A percentile compares a stretch with the other conserved stretches of the same genome.
Evolutionary conservation across 352 stramenopile species (phyloP).

Genomic region (Saprolegnia parasitica): DNA sequence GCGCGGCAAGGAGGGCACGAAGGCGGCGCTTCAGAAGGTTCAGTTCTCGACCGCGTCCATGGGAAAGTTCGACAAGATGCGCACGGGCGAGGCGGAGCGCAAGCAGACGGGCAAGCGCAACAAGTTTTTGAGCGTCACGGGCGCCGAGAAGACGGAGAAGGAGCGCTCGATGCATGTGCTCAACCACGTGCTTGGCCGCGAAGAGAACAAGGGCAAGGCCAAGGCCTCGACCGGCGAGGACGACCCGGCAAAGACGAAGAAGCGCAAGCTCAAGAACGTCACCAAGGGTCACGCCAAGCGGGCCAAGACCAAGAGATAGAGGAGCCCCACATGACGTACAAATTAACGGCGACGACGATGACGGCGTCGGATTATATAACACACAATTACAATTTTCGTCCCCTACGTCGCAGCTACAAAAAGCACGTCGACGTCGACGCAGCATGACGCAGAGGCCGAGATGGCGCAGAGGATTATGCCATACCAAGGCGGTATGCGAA

Average conservation of each 20-base stretch:
- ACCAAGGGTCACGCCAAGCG: slow-evolving; percentile 55
- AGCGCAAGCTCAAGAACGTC: slow-evolving; percentile 60
- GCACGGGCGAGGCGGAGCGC: slow-evolving; percentile 86
- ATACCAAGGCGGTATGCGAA: no score
- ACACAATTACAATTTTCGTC: slow-evolving; percentile 7
- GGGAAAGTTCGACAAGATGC: slow-evolving; percentile 93
- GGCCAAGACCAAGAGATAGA: slow-evolving; percentile 34
- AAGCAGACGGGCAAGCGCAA: slow-evolving; percentile 84
- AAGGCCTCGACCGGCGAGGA: slow-evolving; percentile 54
- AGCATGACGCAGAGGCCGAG: no score
- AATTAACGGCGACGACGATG: slow-evolving; percentile 19
- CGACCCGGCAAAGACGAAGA: slow-evolving; percentile 39
- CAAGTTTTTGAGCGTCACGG: slow-evolving; percentile 69
- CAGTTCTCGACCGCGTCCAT: slow-evolving; percentile 91
- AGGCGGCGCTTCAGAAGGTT: slow-evolving; percentile 84
- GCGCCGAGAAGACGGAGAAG: slow-evolving; percentile 69
- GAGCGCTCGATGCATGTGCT: slow-evolving; percentile 75
- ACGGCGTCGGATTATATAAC: slow-evolving; percentile 23
- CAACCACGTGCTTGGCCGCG: slow-evolving; percentile 63
- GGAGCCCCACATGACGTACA: slow-evolving; percentile 58
- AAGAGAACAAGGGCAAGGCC: slow-evolving; percentile 74
- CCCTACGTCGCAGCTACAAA: no score
- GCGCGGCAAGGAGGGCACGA: slow-evolving; percentile 86
- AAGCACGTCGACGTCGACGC: no score
- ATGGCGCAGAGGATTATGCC: no score